A percentile compares a stretch with the other conserved stretches of the same genome.
phyloP scores from a whole-genome alignment of 805 yeast species.

The Ogataea minuta region DNA sequence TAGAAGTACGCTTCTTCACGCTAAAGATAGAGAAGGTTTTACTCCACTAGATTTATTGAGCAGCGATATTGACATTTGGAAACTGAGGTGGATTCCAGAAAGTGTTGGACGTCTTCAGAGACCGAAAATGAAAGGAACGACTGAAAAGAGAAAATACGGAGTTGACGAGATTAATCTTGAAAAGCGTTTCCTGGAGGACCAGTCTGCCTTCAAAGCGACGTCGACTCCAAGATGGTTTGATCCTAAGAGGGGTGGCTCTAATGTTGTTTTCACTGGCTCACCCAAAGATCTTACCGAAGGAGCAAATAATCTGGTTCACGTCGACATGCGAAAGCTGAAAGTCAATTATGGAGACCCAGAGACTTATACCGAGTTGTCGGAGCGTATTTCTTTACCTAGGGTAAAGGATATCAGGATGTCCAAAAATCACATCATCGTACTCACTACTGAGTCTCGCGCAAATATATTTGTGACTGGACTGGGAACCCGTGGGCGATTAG shows the following conservation, averaged over 20 bases:
- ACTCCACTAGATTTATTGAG: constrained; percentile 70
- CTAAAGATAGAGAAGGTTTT: constrained; percentile 66
- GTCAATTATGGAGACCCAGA: constrained; percentile 24
- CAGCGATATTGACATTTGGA: constrained; percentile 42
- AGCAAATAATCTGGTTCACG: constrained; percentile 12
- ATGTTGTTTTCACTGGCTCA: constrained; percentile 59
- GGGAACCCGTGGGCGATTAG: constrained; percentile 70
- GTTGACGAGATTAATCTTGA: constrained; percentile 31
- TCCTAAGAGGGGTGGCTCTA: constrained; percentile 50
- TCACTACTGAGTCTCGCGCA: constrained; percentile 48
- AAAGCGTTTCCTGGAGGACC: constrained; percentile 17
- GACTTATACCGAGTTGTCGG: constrained; percentile 18
- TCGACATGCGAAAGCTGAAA: constrained; percentile 23
- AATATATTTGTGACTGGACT: constrained; percentile 62
- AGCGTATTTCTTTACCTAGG: constrained; percentile 40
- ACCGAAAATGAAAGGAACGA: constrained; percentile 18
- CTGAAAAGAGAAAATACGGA: constrained; percentile 2
- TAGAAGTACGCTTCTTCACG: constrained; percentile 38
- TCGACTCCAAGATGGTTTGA: constrained; percentile 12
- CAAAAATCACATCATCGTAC: constrained; percentile 60
- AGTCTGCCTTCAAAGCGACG: constrained; percentile 6
- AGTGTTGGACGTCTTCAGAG: constrained; percentile 34
- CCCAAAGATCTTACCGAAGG: constrained; percentile 24
- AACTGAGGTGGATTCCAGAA: constrained; percentile 33
- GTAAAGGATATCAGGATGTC: constrained; percentile 51